Evolutionary conservation across 2,329 filamentous ascomycete species (phyloP), one percentile per base, ranked within the genome.

Genomic region (Fusarium subglutinans): DNA sequence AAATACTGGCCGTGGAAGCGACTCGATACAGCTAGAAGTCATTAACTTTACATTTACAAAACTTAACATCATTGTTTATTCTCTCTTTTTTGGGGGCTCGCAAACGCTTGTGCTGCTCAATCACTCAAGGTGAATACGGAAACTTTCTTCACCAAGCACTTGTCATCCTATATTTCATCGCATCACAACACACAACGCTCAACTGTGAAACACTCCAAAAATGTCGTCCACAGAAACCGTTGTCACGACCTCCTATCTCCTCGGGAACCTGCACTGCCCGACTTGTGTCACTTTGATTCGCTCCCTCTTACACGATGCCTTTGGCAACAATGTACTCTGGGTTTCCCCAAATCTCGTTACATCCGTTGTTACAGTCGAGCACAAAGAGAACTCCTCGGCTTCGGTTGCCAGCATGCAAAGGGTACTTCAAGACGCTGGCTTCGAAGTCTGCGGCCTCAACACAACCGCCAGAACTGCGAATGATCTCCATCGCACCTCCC

Each of bases 191-290:
- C 43, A 58, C 20, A 47, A 28, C 18, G 53, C 37, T 37, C 56
- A 12, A 26, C 41, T 37, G 58, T 38, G 58, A 44, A 62, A 64
- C 58, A 54, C 35, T 51, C 35, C 70, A 68, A 75, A 75, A 45
- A 83, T 83, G 77, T 58, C 78, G 30, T 65, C 79, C 48, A 62
- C 76, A 20, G 75, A 78, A 63, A 28, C 24, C 15, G 77, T 80
- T 66, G 80, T 85, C 66, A 88, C 86, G 18, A 91, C 89, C 5
- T 91, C 89, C 40, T 90, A 92, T 78, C 86, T 94, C 70, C 85
- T 95, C 75, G 89, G 87, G 70, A 94, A 95, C 81, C 86, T 95
- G n/a, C 93, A 95, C 82, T 94, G 93, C 83, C 90, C 92, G 20
- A 93, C 92, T 69, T 95, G 93, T 80, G 90, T 94, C 56, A 87